A percentile compares a stretch with the other conserved stretches of the same genome.
Conservation (phyloP, 2,329 filamentous ascomycete genomes). For the Teratosphaeria nubilosa region DNA sequence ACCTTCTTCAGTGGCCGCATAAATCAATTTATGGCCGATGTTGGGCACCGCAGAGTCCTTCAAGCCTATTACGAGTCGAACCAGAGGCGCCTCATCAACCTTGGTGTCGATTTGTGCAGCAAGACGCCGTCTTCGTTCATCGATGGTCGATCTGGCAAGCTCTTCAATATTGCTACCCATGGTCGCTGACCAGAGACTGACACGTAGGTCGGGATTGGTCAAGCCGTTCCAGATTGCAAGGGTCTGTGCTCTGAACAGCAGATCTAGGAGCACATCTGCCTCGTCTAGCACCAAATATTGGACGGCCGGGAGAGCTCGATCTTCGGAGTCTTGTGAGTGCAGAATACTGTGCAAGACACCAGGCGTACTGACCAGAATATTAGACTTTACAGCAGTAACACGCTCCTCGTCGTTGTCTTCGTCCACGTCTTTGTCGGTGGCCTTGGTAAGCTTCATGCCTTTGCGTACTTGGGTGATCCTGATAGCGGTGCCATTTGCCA, state of each 20-base stretch:
- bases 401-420: slow-evolving; percentile 28
- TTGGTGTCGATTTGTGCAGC: slow-evolving; percentile 6
- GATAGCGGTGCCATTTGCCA: slow-evolving; percentile 66
- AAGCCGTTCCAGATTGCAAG: slow-evolving; percentile 75
- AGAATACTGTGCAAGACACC: slow-evolving; percentile 68
- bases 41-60: slow-evolving; percentile 95
- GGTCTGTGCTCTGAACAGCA: slow-evolving; percentile 82
- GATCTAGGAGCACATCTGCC: slow-evolving; percentile 86
- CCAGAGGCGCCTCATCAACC: slow-evolving; percentile 38
- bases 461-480: slow-evolving; percentile 77
- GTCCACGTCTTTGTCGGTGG: slow-evolving; percentile 18
- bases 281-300: slow-evolving; percentile 76
- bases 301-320: slow-evolving; percentile 46
- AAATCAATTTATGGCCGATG: slow-evolving; percentile 77
- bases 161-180: slow-evolving; percentile 90
- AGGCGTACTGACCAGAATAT: slow-evolving; percentile 74
- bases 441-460: slow-evolving; percentile 54
- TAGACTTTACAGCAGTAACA: slow-evolving; percentile 51
- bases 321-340: slow-evolving; percentile 15
- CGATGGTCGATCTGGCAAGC: slow-evolving; percentile 59
- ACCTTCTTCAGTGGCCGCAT: slow-evolving; percentile 84
- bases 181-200: slow-evolving; percentile 90
- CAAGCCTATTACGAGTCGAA: slow-evolving; percentile 86
- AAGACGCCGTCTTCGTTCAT: slow-evolving; percentile 32
- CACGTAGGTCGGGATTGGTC: slow-evolving; percentile 55